A percentile compares a stretch with the other conserved stretches of the same genome.
phyloP scores from a whole-genome alignment of 2,329 filamentous ascomycete genomes.

The Colletotrichum gigasporum region DNA sequence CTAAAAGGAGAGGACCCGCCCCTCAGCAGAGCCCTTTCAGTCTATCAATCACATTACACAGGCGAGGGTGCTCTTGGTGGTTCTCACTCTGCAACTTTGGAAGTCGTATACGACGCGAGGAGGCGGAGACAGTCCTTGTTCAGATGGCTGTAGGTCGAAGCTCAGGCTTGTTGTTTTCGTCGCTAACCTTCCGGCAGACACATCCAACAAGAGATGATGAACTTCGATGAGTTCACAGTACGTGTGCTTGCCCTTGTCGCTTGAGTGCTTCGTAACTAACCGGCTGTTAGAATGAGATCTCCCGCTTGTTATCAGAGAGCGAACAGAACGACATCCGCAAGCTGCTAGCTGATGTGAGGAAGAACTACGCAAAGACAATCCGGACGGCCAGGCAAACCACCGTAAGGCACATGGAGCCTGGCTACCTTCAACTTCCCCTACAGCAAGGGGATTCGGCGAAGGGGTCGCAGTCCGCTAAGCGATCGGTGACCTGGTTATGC shows the following conservation, averaged over 20 bases:
- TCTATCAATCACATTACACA: constrained; percentile 48
- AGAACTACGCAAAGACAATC: constrained; percentile 45
- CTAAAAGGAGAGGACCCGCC: constrained; percentile 29
- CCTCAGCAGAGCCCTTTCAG: constrained; percentile 19
- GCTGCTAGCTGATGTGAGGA: constrained; percentile 49
- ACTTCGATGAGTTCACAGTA: constrained; percentile 54
- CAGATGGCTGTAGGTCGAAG: constrained; percentile 49
- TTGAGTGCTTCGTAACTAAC: constrained; percentile 11
- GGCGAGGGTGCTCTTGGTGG: constrained; percentile 48
- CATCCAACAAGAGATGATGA: constrained; percentile 50
- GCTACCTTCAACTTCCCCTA: constrained; percentile 47
- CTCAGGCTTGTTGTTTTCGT: no score
- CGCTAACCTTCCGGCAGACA: constrained; percentile 42
- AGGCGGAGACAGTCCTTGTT: constrained; percentile 47
- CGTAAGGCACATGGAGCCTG: constrained; percentile 53
- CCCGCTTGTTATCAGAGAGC: constrained; percentile 32
- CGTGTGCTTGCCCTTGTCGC: not conserved
- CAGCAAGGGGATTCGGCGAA: constrained; percentile 34
- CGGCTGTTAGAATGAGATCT: constrained; percentile 43
- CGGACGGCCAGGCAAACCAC: constrained; percentile 48
- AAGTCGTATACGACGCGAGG: constrained; percentile 44
- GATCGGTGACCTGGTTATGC: constrained; percentile 50
- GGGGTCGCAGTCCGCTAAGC: constrained; percentile 27
- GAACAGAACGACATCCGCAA: constrained; percentile 46
- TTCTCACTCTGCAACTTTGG: constrained; percentile 45